Evolutionary conservation across 192 early-diverging fungal species (phyloP).

Genomic region (Entrophospora sp.): DNA sequence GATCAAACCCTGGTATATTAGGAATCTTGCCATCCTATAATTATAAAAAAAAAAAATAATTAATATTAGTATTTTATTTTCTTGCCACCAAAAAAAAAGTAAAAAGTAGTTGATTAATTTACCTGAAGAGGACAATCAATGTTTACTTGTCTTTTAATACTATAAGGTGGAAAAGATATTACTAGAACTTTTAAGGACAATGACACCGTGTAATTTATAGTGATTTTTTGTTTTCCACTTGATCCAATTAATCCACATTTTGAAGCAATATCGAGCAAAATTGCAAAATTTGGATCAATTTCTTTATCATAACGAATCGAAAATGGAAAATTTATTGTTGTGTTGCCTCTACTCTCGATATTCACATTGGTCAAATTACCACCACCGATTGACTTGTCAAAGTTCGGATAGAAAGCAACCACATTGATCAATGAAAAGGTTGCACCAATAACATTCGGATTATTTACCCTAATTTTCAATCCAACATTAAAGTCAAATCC

Average conservation of each 20-base stretch:
- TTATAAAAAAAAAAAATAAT: not conserved
- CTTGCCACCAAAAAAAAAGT: not conserved
- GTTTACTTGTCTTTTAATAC: not conserved
- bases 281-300: slow-evolving; percentile 22
- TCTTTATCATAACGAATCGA: slow-evolving; percentile 25
- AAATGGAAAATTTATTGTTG: slow-evolving; percentile 37
- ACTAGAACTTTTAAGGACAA: slow-evolving; percentile 37
- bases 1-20: slow-evolving; percentile 9
- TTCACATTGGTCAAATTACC: slow-evolving; percentile 31
- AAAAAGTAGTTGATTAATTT: not conserved
- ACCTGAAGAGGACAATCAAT: slow-evolving; percentile 20
- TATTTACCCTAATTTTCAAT: not conserved
- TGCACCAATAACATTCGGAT: slow-evolving; percentile 17
- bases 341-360: slow-evolving; percentile 28
- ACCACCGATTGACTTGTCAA: slow-evolving; percentile 33
- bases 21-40: slow-evolving; percentile 12
- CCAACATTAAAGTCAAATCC: slow-evolving; percentile 21
- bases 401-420: slow-evolving; percentile 38
- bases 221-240: slow-evolving; percentile 16
- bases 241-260: slow-evolving; percentile 37
- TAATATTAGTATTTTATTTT: not conserved
- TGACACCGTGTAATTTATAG: slow-evolving; percentile 37
- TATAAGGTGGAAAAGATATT: slow-evolving; percentile 36
- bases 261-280: slow-evolving; percentile 30
- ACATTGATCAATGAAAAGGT: not conserved